Base-by-base conservation (phyloP, 1,284 basidiomycete species). In the Grifola frondosa region DNA sequence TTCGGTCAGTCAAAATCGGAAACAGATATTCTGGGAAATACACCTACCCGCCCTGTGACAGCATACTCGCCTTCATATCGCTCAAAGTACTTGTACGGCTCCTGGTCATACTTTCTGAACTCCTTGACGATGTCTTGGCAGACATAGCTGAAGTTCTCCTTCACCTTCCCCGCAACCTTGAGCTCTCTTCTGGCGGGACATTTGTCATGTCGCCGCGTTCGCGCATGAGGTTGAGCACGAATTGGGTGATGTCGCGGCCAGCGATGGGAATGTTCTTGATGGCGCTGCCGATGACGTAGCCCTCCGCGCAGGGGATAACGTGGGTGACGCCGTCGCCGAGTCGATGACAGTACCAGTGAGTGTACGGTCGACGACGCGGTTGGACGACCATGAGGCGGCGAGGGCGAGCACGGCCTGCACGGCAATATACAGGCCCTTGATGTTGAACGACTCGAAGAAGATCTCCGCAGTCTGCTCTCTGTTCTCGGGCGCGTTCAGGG, bases 221-320 rank as follows among this genome's bases (percentile, higher is more conserved):
- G 52, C 97, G 82, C 70, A 99, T 78, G 35, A 99, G 75, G 63
- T 97, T 97, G 60, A 99, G 85, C 28, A 99, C 96, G 66, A 99
- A 99, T 64, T 93, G 90, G 20, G 93, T 86, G 66, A 99, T 98
- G 65, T 99, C 97, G 53, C 95, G 85, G 26, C 97, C 96, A 19
- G 97, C 97, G 59, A 99, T 95, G 42, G 97, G 97, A 61, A 99
- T 95, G 65, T 98, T 94, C 69, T 98, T 99, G 80, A 99, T 99
- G 3, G 96, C 92, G 56, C 91, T 96, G 20, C 96, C 97, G 60
- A 99, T 98, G 55, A 99, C 96, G 65, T 99, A 99, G 33, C 97
- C 97, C 64, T 99, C 97, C 19, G 97, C 94, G 59, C 90, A 91
- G 37, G 92, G 93, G 56, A 96, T 96, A 53, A 96, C 93, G 67